Percentiles rank a stretch among this genome's conserved stretches.
Evolutionary conservation across 2,329 filamentous ascomycete genomes (phyloP).

Genomic region (Diaporthe ampelina): DNA sequence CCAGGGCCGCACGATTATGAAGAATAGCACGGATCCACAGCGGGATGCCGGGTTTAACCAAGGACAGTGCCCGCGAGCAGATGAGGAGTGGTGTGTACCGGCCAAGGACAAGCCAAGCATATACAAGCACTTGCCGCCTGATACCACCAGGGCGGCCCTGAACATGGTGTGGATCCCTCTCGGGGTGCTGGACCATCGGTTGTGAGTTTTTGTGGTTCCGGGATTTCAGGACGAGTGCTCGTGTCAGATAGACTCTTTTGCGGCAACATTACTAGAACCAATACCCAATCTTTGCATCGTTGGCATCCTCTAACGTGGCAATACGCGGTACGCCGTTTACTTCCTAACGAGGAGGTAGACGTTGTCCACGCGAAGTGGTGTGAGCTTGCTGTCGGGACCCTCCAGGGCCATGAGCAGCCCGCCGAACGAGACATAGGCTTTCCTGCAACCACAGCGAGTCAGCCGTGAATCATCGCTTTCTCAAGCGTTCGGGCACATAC

Average conservation of each 20-base stretch:
- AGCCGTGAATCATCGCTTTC: not conserved
- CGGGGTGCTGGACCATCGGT: slow-evolving; percentile 10
- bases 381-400: slow-evolving; percentile 96
- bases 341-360: slow-evolving; percentile 96
- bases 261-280: slow-evolving; percentile 20
- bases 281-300: slow-evolving; percentile 27
- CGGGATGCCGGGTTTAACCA: not conserved
- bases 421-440: slow-evolving; percentile 94
- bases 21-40: slow-evolving; percentile 23
- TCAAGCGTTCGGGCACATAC: slow-evolving; percentile 67
- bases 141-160: slow-evolving; percentile 2
- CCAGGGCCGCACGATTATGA: slow-evolving; percentile 72
- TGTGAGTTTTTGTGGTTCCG: not conserved
- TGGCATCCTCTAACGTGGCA: not conserved
- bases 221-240: slow-evolving; percentile 16
- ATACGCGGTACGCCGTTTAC: slow-evolving; percentile 57
- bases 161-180: not conserved
- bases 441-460: slow-evolving; percentile 65
- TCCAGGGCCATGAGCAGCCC: slow-evolving; percentile 91
- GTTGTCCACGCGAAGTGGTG: slow-evolving; percentile 90
- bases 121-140: not conserved
- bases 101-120: not conserved
- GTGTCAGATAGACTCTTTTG: slow-evolving; percentile 34
- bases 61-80: not conserved
- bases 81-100: not conserved